Evolutionary conservation across 352 stramenopile species (phyloP), one percentile per base, ranked within the genome.

Genomic region (Globisporangium cylindrosporum): DNA sequence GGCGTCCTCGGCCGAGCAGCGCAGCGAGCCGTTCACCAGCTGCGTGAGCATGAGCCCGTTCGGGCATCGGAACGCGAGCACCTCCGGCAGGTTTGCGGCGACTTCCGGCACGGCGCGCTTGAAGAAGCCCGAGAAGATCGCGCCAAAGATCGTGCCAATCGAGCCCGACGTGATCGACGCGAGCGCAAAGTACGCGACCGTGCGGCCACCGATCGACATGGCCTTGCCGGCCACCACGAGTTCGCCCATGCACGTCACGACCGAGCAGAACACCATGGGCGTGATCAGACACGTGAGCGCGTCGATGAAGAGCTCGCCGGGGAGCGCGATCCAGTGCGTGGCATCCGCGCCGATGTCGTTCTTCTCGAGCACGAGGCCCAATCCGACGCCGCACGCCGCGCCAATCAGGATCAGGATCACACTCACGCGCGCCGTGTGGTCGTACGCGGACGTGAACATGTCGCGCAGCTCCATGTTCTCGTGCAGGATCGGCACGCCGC

Each of bases 261-360:
- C 71, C 14, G 60, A 77, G 66, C 71, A 79, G 59, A 86, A 81
- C 32, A 81, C 73, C 56, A 85, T 69, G 55, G 79, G 77, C 41
- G 71, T 65, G 51, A 87, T 73, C 27, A 82, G 61, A 55, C 79
- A 87, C 70, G 80, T 81, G 62, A 87, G 74, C n/a, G 75, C 73
- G 48, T 73, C 73, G 24, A 83, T 65, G 70, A 78, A 85, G 24
- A 82, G 63, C 12, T 80, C 14, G 1, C 78, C 78, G 3, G 75
- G 78, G 18, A 81, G 67, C 41, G 64, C 24, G 34, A 85, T 66
- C 78, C 73, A 85, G 8, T 43, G 15, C 3, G 67, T 59, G 24
- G 74, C 53, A 10, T 75, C 71, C 0, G n/a, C 2, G 9, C 34
- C 54, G 10, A 74, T 51, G 14, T 76, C 48, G n/a, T 69, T 32